These are phyloP conservation scores for Malassezia slooffiae DNA, from an alignment of 1,284 basidiomycete species.

Conservation along the genomic window DNA sequence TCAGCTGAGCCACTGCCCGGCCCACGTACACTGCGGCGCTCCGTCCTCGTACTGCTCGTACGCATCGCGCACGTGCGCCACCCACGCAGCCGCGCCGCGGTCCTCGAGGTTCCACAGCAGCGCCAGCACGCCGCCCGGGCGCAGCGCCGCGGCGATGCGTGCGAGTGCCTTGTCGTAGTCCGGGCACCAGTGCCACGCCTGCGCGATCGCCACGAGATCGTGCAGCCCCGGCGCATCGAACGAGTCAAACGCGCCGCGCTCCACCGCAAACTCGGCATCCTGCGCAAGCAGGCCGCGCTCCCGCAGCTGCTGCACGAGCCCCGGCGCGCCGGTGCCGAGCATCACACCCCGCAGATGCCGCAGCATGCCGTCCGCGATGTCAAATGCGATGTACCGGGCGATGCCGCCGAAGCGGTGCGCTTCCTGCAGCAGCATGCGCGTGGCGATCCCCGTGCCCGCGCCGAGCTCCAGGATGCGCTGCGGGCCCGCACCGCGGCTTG, in stretches of 20 bases:
- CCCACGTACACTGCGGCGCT: slow-evolving; percentile 27
- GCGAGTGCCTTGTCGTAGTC: slow-evolving; percentile 24
- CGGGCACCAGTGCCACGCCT: slow-evolving; percentile 41
- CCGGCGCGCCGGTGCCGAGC: slow-evolving; percentile 11
- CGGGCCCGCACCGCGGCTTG: slow-evolving; percentile 10
- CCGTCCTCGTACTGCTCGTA: slow-evolving; percentile 36
- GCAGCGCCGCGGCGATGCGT: slow-evolving; percentile 21
- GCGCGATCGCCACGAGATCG: slow-evolving; percentile 32
- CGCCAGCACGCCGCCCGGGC: slow-evolving; percentile 27
- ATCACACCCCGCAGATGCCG: slow-evolving; percentile 20
- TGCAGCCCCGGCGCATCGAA: slow-evolving; percentile 21
- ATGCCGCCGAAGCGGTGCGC: slow-evolving; percentile 19
- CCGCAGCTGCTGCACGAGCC: slow-evolving; percentile 17
- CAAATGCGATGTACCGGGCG: slow-evolving; percentile 20
- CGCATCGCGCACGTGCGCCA: slow-evolving; percentile 27
- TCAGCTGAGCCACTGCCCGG: not conserved
- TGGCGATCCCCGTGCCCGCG: slow-evolving; percentile 38
- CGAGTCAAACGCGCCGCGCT: slow-evolving; percentile 32
- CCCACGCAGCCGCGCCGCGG: slow-evolving; percentile 32
- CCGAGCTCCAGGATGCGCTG: slow-evolving; percentile 38
- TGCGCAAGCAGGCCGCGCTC: slow-evolving; percentile 17
- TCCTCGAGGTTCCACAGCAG: slow-evolving; percentile 43
- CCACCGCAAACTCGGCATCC: slow-evolving; percentile 15
- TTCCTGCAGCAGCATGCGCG: slow-evolving; percentile 27
- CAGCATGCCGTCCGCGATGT: slow-evolving; percentile 33